A percentile compares a stretch with the other conserved stretches of the same genome.
These are phyloP conservation scores for Tulasnella sp. DNA, from an alignment of 768 basidiomycete genomes.

Conservation along the genomic window DNA sequence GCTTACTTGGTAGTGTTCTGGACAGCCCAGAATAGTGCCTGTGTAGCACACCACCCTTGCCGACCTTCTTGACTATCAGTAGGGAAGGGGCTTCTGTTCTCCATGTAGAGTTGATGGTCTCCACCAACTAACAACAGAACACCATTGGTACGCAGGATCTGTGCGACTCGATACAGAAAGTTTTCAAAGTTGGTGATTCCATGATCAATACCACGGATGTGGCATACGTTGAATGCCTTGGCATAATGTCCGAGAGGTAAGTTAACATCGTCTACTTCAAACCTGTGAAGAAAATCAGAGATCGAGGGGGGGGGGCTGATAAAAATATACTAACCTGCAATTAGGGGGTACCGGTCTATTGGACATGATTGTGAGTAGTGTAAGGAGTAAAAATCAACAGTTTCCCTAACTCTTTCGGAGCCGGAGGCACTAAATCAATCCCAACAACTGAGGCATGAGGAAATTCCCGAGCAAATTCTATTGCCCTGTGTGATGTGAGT, in stretches of 20 bases:
- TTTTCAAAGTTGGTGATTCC: constrained; percentile 9
- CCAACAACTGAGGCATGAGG: too few species aligned
- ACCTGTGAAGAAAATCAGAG: too few species aligned
- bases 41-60: constrained; percentile 8
- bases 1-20: background rate
- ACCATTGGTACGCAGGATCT: constrained; percentile 1
- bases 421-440: too few species aligned
- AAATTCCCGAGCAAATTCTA: too few species aligned
- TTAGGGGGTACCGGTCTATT: too few species aligned
- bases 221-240: constrained; percentile 5
- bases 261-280: constrained; percentile 14
- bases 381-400: too few species aligned
- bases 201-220: constrained; percentile 6
- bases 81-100: background rate
- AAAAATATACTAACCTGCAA: too few species aligned
- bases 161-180: constrained; percentile 3
- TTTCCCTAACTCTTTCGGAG: too few species aligned
- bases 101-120: constrained; percentile 1
- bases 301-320: too few species aligned
- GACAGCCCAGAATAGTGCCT: background rate
- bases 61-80: constrained; percentile 4
- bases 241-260: constrained; percentile 8
- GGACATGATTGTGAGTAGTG: too few species aligned
- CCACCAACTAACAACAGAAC: constrained; percentile 2
- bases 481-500: too few species aligned